Conservation (phyloP, 148 eudicot species). For the Polygonum maritimum region DNA sequence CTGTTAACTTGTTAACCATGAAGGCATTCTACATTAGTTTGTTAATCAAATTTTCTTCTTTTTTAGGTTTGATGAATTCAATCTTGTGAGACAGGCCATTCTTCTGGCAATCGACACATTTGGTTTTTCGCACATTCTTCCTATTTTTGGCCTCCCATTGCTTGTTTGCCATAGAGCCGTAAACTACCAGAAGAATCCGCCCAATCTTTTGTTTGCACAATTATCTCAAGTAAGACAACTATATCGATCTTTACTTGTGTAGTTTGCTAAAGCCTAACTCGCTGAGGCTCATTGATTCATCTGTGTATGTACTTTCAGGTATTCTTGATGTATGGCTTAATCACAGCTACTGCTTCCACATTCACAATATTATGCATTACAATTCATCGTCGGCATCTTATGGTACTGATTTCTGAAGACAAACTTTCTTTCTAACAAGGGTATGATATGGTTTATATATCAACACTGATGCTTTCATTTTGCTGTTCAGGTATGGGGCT, state of each 20-base stretch:
- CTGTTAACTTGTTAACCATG: too few relatives aligned
- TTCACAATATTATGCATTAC: conserved; percentile 71
- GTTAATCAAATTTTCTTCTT: background rate
- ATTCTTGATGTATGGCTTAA: conserved; percentile 72
- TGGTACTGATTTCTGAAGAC: conserved; percentile 40
- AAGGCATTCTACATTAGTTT: too few relatives aligned
- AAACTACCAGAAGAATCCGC: conserved; percentile 21
- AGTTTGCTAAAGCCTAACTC: background rate
- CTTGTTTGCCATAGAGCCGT: conserved; percentile 32
- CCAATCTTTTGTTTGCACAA: conserved; percentile 30
- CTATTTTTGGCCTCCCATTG: conserved; percentile 77
- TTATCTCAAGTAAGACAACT: conserved; percentile 54
- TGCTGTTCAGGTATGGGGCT: conserved; percentile 91
- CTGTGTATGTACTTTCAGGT: conserved; percentile 31
- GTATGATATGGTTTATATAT: background rate
- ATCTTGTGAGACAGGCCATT: conserved; percentile 72
- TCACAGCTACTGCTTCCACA: conserved; percentile 39
- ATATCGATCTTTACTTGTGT: background rate
- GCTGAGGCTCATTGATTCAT: background rate
- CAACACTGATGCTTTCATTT: background rate
- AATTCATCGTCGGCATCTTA: conserved; percentile 88
- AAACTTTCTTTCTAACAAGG: conserved; percentile 8
- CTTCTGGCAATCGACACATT: conserved; percentile 80
- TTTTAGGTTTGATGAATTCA: conserved; percentile 86
- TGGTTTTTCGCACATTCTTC: conserved; percentile 83